Evolutionary conservation across 352 stramenopile species (phyloP).

Genomic region (Phytopythium ostracodes): DNA sequence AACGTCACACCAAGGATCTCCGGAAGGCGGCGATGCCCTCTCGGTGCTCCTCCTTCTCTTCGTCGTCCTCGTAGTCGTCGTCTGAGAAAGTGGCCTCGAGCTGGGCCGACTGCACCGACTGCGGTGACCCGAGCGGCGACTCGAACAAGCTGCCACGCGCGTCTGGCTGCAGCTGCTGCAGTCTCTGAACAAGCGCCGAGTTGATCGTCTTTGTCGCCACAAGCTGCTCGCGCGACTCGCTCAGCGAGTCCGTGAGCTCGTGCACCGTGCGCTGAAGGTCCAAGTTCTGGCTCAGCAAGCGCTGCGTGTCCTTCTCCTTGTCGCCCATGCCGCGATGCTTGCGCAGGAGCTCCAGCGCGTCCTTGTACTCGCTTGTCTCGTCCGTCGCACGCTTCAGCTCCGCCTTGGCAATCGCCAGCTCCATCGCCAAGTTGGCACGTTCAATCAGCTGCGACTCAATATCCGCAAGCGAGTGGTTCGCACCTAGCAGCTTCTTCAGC

Average conservation of each 20-base stretch:
- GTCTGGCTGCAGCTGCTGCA: constrained; percentile 53
- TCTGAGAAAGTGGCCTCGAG: constrained; percentile 43
- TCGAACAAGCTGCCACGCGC: constrained; percentile 51
- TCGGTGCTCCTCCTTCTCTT: constrained; percentile 33
- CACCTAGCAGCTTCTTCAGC: constrained; percentile 47
- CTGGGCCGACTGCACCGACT: constrained; percentile 27
- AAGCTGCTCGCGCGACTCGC: constrained; percentile 67
- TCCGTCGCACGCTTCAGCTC: constrained; percentile 48
- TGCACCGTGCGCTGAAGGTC: constrained; percentile 72
- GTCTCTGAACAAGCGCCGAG: constrained; percentile 54
- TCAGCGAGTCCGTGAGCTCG: constrained; percentile 66
- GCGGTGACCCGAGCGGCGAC: constrained; percentile 27
- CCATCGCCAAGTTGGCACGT: constrained; percentile 40
- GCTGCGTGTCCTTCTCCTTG: constrained; percentile 61
- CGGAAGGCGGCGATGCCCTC: constrained; percentile 37
- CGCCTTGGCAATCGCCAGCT: constrained; percentile 50
- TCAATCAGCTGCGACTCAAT: constrained; percentile 56
- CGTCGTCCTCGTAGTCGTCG: constrained; percentile 37
- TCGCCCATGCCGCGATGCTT: constrained; percentile 48
- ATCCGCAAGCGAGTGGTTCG: constrained; percentile 46
- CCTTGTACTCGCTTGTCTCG: constrained; percentile 60
- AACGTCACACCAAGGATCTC: constrained; percentile 20
- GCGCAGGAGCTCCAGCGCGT: constrained; percentile 39
- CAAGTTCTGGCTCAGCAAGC: constrained; percentile 55
- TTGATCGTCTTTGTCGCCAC: constrained; percentile 76